These are phyloP conservation scores for Andrographis paniculata DNA, from an alignment of 305 asterid genomes.

Conservation along the genomic window DNA sequence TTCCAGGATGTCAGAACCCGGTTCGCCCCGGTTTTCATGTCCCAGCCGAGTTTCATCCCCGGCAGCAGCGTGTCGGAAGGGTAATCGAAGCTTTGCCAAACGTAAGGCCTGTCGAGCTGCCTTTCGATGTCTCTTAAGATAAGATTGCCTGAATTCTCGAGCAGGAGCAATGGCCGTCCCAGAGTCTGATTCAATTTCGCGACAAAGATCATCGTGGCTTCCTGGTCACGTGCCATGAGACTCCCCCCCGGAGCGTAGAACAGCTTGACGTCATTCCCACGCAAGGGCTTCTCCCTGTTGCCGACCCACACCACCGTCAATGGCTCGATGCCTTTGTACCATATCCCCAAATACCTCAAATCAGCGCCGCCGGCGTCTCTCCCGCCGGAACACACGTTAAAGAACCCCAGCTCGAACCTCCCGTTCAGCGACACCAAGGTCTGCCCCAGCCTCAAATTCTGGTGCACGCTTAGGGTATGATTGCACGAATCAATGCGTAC, in stretches of 20 bases:
- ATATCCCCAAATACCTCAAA: slow-evolving; percentile 29
- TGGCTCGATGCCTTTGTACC: slow-evolving; percentile 27
- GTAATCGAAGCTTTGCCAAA: slow-evolving; percentile 47
- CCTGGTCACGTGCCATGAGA: slow-evolving; percentile 17
- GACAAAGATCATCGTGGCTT: slow-evolving; percentile 9
- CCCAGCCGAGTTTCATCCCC: slow-evolving; percentile 56
- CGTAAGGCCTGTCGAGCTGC: slow-evolving; percentile 10
- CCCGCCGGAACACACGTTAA: slow-evolving; percentile 15
- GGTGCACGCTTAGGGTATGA: slow-evolving; percentile 15
- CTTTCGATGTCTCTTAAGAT: slow-evolving; percentile 18
- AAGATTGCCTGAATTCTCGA: slow-evolving; percentile 43
- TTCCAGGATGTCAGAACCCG: slow-evolving; percentile 39
- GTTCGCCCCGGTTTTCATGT: slow-evolving; percentile 13
- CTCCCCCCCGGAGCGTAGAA: slow-evolving; percentile 13
- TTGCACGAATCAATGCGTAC: no score
- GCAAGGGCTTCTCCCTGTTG: slow-evolving; percentile 27
- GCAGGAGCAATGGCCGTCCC: slow-evolving; percentile 22
- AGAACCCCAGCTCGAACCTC: slow-evolving; percentile 39
- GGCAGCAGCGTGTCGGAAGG: slow-evolving; percentile 48
- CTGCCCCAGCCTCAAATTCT: slow-evolving; percentile 21
- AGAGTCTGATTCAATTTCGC: slow-evolving; percentile 6
- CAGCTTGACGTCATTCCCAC: slow-evolving; percentile 15
- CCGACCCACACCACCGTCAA: slow-evolving; percentile 38
- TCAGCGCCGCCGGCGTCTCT: background rate
- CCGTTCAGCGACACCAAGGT: slow-evolving; percentile 31